Conservation (phyloP, 208 protist species). For the Leishmania gerbilli region DNA sequence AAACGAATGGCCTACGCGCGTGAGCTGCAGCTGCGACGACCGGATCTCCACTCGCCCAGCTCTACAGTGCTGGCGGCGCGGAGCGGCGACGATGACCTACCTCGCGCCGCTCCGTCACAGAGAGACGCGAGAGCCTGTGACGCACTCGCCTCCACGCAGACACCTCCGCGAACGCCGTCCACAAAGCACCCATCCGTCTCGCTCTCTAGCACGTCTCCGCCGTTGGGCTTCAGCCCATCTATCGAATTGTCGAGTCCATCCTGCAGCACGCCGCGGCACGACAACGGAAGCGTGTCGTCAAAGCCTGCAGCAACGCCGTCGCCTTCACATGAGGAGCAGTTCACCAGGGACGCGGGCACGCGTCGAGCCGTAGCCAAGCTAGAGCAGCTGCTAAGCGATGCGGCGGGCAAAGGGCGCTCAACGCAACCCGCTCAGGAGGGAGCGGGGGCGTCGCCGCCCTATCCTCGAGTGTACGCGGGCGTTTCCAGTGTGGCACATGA, state of each 20-base stretch:
- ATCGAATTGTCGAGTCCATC: constrained; percentile 50
- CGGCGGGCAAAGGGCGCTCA: neutral
- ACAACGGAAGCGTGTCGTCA: neutral
- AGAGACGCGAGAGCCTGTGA: neutral
- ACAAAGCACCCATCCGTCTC: constrained; percentile 8
- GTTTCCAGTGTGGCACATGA: neutral
- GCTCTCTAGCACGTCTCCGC: neutral
- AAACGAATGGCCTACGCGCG: constrained; percentile 29
- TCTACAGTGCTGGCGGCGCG: constrained; percentile 4
- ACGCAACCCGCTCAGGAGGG: neutral
- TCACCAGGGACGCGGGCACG: neutral
- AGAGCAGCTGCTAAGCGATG: neutral
- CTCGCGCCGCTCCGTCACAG: neutral
- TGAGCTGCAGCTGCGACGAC: constrained; percentile 30
- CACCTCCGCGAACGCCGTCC: constrained; percentile 12
- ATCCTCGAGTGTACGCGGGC: neutral
- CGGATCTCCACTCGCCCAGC: constrained; percentile 29
- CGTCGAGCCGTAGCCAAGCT: neutral
- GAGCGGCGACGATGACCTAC: neutral
- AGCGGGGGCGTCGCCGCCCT: neutral
- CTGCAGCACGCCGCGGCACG: constrained; percentile 10
- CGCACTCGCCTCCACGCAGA: neutral
- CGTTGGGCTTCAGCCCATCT: constrained; percentile 7
- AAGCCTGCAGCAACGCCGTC: neutral
- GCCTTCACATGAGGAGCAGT: neutral